These are phyloP conservation scores for Citrus hindsii DNA, from an alignment of 345 rosid genomes.

Conservation along the genomic window DNA sequence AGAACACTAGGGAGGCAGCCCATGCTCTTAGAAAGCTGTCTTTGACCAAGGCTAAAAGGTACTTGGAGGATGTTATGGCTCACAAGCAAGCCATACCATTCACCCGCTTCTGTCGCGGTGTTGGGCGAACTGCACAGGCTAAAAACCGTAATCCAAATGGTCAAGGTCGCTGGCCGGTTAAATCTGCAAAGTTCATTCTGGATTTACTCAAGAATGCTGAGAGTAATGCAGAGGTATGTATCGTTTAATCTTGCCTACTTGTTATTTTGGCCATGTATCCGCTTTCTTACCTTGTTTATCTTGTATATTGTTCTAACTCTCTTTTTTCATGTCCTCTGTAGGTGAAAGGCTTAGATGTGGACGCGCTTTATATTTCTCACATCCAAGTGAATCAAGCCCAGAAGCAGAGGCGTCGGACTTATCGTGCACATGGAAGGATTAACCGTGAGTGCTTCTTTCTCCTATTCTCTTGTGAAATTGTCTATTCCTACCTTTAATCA, in stretches of 20 bases:
- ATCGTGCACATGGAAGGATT: conserved; percentile 78
- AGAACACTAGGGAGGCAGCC: conserved; percentile 80
- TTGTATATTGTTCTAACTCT: neutral
- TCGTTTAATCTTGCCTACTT: neutral
- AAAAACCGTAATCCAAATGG: conserved; percentile 81
- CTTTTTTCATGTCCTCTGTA: neutral
- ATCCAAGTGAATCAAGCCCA: conserved; percentile 80
- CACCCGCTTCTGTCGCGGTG: conserved; percentile 70
- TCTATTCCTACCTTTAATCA: neutral
- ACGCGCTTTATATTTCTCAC: conserved; percentile 61
- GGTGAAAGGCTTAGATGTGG: conserved; percentile 82
- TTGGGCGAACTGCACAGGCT: conserved; percentile 77
- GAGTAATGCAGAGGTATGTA: conserved; percentile 68
- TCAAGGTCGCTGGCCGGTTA: conserved; percentile 77
- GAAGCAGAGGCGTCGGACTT: conserved; percentile 72
- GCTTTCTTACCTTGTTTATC: neutral
- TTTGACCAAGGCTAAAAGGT: conserved; percentile 63
- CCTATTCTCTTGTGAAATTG: neutral
- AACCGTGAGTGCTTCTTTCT: conserved; percentile 45
- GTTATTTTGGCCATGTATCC: neutral
- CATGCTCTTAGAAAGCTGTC: conserved; percentile 56
- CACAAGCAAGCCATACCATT: conserved; percentile 88
- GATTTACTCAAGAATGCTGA: conserved; percentile 68
- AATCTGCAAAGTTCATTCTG: conserved; percentile 50
- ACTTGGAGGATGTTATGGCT: conserved; percentile 71